Percentiles rank a stretch among this genome's conserved stretches.
Evolutionary conservation across 2,329 filamentous ascomycete species (phyloP).

Genomic region (Beauveria medogensis): DNA sequence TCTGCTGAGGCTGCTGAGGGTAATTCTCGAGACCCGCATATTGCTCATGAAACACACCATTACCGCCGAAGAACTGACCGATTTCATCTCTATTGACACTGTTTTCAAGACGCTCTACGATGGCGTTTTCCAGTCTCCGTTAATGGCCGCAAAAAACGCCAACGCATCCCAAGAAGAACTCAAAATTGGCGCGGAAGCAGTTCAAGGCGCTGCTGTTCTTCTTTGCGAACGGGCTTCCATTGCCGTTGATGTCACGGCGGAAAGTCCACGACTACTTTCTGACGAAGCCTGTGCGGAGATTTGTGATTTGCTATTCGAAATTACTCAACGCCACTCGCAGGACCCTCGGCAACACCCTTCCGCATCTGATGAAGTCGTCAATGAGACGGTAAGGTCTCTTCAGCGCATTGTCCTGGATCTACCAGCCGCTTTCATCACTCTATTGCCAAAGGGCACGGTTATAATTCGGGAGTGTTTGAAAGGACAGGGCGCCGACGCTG

Average conservation of each 20-base stretch:
- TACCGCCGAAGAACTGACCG: conserved; percentile 27
- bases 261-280: conserved; percentile 24
- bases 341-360: conserved; percentile 14
- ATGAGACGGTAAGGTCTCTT: conserved; percentile 33
- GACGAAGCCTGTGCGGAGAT: conserved; percentile 29
- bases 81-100: conserved; percentile 28
- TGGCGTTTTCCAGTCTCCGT: conserved; percentile 32
- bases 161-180: conserved; percentile 29
- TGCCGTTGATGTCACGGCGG: conserved; percentile 6
- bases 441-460: conserved; percentile 23
- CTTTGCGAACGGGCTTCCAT: conserved; percentile 30
- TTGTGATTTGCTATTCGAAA: conserved; percentile 26
- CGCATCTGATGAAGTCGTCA: conserved; percentile 29
- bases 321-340: conserved; percentile 19
- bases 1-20: conserved; percentile 42
- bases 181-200: conserved; percentile 34
- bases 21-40: conserved; percentile 39
- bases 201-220: conserved; percentile 38
- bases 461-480: conserved; percentile 20
- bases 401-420: conserved; percentile 30
- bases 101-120: conserved; percentile 35
- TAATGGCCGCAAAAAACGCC: conserved; percentile 23
- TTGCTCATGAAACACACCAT: conserved; percentile 28
- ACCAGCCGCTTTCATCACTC: conserved; percentile 25
- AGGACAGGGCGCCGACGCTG: conserved; percentile 15